These are phyloP conservation scores for Vicia sativa DNA, from an alignment of 306 rosid species.

Conservation along the genomic window DNA sequence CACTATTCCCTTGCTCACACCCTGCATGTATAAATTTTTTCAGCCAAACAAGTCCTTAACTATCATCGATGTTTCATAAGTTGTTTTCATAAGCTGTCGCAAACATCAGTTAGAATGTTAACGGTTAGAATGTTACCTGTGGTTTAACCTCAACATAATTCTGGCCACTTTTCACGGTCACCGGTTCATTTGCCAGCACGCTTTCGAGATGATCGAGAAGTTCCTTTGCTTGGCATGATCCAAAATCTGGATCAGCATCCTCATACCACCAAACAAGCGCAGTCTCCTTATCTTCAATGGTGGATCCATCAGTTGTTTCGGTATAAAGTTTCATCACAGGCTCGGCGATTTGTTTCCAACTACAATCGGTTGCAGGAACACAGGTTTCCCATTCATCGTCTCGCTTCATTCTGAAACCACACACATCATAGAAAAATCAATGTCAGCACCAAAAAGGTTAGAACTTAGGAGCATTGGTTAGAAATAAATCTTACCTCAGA, in stretches of 20 bases:
- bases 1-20: slow-evolving; percentile 84
- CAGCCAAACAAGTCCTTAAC: too few relatives aligned
- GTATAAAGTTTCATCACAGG: slow-evolving; percentile 87
- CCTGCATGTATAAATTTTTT: slow-evolving; percentile 45
- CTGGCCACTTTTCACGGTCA: slow-evolving; percentile 82
- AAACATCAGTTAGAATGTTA: background rate
- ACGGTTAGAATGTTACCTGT: slow-evolving; percentile 86
- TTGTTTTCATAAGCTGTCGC: background rate
- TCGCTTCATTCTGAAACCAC: slow-evolving; percentile 44
- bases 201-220: slow-evolving; percentile 92
- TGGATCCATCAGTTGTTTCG: slow-evolving; percentile 90
- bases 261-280: slow-evolving; percentile 89
- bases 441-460: background rate
- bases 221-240: slow-evolving; percentile 92
- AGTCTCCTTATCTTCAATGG: slow-evolving; percentile 81
- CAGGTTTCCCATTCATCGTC: slow-evolving; percentile 73
- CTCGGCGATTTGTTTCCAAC: slow-evolving; percentile 85
- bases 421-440: slow-evolving; percentile 19
- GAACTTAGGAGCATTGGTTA: background rate
- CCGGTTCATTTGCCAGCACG: slow-evolving; percentile 92
- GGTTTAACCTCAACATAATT: slow-evolving; percentile 92
- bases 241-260: slow-evolving; percentile 86
- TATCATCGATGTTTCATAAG: background rate
- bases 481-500: slow-evolving; percentile 51
- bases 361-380: slow-evolving; percentile 58